Evolutionary conservation across 2,329 filamentous ascomycete genomes (phyloP), one percentile per base, ranked within the genome.

Genomic region (Neopestalotiopsis rosae): DNA sequence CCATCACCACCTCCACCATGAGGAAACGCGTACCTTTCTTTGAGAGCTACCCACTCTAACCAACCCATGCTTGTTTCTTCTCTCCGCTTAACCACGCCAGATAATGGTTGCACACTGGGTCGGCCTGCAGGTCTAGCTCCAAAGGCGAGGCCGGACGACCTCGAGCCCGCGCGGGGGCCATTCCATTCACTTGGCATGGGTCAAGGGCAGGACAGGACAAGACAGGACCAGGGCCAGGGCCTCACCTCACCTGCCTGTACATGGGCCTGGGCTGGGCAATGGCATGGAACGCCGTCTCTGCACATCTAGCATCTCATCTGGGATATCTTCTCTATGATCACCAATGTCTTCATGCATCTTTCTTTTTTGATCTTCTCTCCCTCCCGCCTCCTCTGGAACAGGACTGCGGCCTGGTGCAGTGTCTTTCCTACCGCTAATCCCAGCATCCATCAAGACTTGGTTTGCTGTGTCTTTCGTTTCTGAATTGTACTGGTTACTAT

Each of bases 401-500:
- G 74, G 70, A 71, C 72, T 73, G 71, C 72, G 71, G 73, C 73
- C 72, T 74, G 75, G 76, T 76, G 75, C 72, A 28, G 75, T 72
- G 73, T 74, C 75, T 72, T 76, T 76, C 74, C 67, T 49, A 61
- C 66, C 74, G 71, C 72, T 75, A 72, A 74, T 74, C 72, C 73
- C 74, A 71, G 72, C 69, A 72, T 69, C 69, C 67, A 67, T 52
- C 45, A 52, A 17, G n/a, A 52, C 14, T 52, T 74, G 74, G 71
- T 73, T 70, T 72, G 70, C 71, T 72, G 70, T 69, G 57, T 72
- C 73, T 69, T 76, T 76, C 76, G 76, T 80, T 79, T 78, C 76
- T 77, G 72, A 78, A 52, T 52, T 10, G 45, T 52, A 52, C 45
- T 52, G 45, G 45, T n/a, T 52, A 52, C 45, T 52, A 52, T 20